Base-by-base conservation (phyloP, 345 rosid genomes). In the Bruguiera gymnorhiza region DNA sequence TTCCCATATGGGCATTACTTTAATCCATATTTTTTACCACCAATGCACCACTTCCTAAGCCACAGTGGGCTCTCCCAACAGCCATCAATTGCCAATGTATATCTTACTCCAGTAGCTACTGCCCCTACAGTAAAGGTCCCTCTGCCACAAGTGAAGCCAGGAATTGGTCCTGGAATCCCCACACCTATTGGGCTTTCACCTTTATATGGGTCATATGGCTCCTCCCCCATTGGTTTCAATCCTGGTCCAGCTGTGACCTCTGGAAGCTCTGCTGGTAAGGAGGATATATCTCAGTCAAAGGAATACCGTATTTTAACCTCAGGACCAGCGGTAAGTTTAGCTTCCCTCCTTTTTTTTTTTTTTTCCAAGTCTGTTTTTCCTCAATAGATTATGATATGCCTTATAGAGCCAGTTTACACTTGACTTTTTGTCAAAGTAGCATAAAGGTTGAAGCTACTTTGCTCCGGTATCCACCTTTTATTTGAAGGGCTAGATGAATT, bases 11-110 rank as follows among this genome's bases (percentile, higher is more conserved):
- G 91, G 39, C 91, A 72, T 51, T 92, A 86, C 73, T 62, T 79
- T 31, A 72, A 86, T 54, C 93, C 96, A 2, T 79, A 69, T 71
- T 87, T 81, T 73, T 56, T 92, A 76, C 92, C 88, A 37, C 79
- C 86, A 29, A 79, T 86, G 65, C 93, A 85, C 66, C 98, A 83
- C 73, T 82, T 82, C 73, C 57, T 92, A 59, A 73, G 70, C 80
- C 91, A 84, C 73, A 85, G 80, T 30, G 92, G 89, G 27, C 73
- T 88, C 24, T 81, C 90, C 51, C 98, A 86, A 73, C 96, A 83
- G 79, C 85, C 88, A 66, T 71, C 85, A 34, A 61, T 86, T 43
- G 85, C 85, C 20, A 86, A 79, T 65, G 43, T 83, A 26, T 76
- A 65, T 62, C 52, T 76, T 60, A 36, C 73, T 31, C 27, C 66